phyloP scores from a whole-genome alignment of 805 yeast species.

The Candida tallmaniae region DNA sequence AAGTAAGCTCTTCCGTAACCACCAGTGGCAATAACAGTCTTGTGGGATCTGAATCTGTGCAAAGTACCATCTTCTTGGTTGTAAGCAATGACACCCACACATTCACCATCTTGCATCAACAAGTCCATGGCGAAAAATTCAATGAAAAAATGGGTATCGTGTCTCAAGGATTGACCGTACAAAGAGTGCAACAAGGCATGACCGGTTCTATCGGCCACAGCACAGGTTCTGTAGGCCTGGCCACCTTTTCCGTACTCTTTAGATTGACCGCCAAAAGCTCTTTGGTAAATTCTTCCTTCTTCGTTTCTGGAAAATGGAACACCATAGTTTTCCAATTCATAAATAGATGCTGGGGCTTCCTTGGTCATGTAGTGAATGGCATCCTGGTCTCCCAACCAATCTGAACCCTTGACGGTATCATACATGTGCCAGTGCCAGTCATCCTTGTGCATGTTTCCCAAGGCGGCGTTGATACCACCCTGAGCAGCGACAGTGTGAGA shows the following conservation, averaged over 20 bases:
- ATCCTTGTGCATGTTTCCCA: conserved; percentile 97
- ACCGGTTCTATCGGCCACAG: conserved; percentile 99
- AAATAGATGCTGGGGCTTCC: conserved; percentile 94
- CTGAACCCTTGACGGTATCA: conserved; percentile 98
- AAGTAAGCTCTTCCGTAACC: conserved; percentile 98
- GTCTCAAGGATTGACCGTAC: conserved; percentile 94
- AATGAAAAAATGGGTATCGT: conserved; percentile 96
- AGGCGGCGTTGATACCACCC: conserved; percentile 99
- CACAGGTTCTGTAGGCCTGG: conserved; percentile 98
- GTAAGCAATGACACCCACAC: conserved; percentile 96
- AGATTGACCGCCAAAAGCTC: conserved; percentile 98
- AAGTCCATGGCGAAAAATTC: conserved; percentile 95
- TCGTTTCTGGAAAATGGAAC: conserved; percentile 97
- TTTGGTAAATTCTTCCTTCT: conserved; percentile 94
- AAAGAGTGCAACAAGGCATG: conserved; percentile 94
- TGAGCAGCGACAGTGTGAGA: conserved; percentile 99
- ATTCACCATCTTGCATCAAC: conserved; percentile 90
- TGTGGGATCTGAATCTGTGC: conserved; percentile 96
- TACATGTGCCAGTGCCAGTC: conserved; percentile 99
- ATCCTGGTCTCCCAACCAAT: conserved; percentile 99
- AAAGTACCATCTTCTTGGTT: conserved; percentile 98
- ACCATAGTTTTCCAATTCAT: conserved; percentile 97
- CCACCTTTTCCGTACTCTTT: conserved; percentile 97
- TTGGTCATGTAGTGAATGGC: conserved; percentile 99
- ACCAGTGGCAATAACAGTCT: conserved; percentile 96